Conservation (phyloP, 495 filamentous ascomycete genomes). For the Neurospora tetraspora region DNA sequence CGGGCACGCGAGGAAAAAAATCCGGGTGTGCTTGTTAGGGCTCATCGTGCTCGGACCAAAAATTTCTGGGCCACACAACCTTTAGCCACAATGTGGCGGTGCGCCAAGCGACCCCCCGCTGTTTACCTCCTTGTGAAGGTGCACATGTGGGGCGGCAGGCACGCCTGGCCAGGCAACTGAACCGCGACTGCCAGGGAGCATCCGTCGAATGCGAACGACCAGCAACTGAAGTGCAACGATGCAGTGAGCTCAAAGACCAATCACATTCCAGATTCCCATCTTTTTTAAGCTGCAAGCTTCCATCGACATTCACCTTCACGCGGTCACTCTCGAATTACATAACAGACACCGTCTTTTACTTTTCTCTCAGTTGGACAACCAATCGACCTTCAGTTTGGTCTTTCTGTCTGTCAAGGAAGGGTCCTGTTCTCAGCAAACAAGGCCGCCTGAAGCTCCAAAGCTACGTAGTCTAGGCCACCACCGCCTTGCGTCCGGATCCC, state of each 20-base stretch:
- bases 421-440: not conserved
- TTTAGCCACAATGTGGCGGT: not conserved
- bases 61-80: not conserved
- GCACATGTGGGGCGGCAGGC: not conserved
- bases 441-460: not conserved
- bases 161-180: not conserved
- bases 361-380: not conserved
- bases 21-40: constrained; percentile 29
- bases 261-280: not conserved
- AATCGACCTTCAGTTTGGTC: not conserved
- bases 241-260: not conserved
- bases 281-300: not conserved
- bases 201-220: not conserved
- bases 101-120: not conserved
- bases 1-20: constrained; percentile 23
- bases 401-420: not conserved
- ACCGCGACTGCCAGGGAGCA: not conserved
- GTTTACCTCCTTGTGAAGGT: not conserved
- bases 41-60: constrained; percentile 20
- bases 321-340: not conserved
- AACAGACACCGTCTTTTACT: not conserved
- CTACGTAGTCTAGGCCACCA: not conserved
- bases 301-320: not conserved
- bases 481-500: not conserved
- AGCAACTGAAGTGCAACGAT: not conserved